Evolutionary conservation across 805 yeast species (phyloP), one percentile per base, ranked within the genome.

Genomic region (Candida corydali): DNA sequence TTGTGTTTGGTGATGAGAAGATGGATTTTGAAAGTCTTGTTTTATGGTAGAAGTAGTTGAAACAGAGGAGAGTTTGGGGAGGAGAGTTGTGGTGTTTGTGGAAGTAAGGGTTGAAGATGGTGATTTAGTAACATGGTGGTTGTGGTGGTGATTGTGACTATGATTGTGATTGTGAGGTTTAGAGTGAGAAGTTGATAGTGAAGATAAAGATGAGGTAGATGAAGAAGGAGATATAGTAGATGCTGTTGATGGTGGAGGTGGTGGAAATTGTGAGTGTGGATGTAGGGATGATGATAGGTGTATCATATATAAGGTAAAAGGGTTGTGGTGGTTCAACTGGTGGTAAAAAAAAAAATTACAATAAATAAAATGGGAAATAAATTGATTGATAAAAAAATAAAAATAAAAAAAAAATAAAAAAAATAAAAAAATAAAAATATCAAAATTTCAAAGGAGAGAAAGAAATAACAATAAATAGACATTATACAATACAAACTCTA

Each of bases 231-330:
- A 14, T 3, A 17, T n/a, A 11, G 32, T 29, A 4, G 17, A 9
- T 8, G 22, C 14, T 3, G 34, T 9, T 5, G 26, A 24, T 11
- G 26, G 12, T 5, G 12, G 12, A 11, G 26, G 12, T 11, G 8
- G 11, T 24, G 6, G 5, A 24, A 8, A 10, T 22, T 8, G 24
- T 8, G 10, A 22, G 10, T 8, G 10, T 22, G 10, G 10, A 22
- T 8, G 24, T 9, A 28, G 28, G n/a, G 28, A 11, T 9, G 36
- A 24, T 29, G 36, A 32, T 32, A 32, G 36, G n/a, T 32, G 36
- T 20, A 32, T 32, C 36, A 32, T 32, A 8, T 7, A 18, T 19
- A 12, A 14, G 17, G 3, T 22, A n/a, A 20, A 12, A 19, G 22
- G 16, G 11, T 16, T 15, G 6, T 17, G 22, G 10, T 10, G 31